phyloP scores from a whole-genome alignment of 129 eudicot genomes.

The Ambrosia artemisiifolia region DNA sequence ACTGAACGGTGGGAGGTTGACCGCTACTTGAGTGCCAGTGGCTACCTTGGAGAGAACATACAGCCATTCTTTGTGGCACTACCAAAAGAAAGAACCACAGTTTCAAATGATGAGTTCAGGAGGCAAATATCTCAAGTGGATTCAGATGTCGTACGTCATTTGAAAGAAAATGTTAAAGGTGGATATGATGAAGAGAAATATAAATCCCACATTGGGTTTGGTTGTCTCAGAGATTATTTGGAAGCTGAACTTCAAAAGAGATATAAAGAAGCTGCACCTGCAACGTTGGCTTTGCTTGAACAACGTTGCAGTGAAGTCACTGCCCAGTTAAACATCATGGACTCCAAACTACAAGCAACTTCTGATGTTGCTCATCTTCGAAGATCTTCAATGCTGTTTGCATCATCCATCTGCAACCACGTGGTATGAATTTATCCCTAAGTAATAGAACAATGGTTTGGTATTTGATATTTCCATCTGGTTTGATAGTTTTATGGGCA shows the following conservation, averaged over 20 bases:
- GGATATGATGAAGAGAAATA: constrained; percentile 96
- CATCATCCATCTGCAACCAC: constrained; percentile 75
- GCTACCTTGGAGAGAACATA: constrained; percentile 88
- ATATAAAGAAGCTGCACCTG: constrained; percentile 95
- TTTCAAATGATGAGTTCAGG: constrained; percentile 90
- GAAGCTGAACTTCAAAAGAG: constrained; percentile 90
- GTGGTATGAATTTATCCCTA: constrained; percentile 40
- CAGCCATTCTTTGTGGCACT: constrained; percentile 86
- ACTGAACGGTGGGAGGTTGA: constrained; percentile 93
- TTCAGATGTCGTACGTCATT: constrained; percentile 54
- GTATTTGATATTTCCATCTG: neutral
- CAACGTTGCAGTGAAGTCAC: constrained; percentile 91
- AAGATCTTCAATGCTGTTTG: constrained; percentile 82
- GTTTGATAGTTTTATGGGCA: neutral
- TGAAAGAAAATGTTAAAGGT: constrained; percentile 73
- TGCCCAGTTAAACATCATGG: constrained; percentile 65
- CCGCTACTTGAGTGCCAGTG: constrained; percentile 92
- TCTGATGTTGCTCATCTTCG: constrained; percentile 89
- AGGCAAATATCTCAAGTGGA: constrained; percentile 87
- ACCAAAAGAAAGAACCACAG: constrained; percentile 75
- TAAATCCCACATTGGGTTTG: constrained; percentile 72
- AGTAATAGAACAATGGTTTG: neutral
- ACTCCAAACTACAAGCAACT: constrained; percentile 66
- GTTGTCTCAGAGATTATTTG: constrained; percentile 75
- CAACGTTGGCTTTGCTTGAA: constrained; percentile 90